Base-by-base conservation (phyloP, 805 yeast species). In the Wickerhamiella sergipiensis region DNA sequence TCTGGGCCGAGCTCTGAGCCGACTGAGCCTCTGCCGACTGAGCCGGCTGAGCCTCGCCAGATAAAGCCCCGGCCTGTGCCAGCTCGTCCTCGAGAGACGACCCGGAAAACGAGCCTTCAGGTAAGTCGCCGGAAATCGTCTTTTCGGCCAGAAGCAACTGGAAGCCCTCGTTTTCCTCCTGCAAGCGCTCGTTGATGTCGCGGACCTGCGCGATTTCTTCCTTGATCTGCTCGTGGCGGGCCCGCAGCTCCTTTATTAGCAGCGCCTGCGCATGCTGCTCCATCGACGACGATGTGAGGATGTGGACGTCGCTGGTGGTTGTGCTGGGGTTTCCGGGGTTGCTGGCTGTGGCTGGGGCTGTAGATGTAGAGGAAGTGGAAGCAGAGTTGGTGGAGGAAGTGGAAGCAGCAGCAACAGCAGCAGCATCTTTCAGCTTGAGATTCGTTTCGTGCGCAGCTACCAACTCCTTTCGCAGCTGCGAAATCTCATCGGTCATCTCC, bases 141-240 rank as follows among this genome's bases (percentile, higher is more conserved):
- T 58, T 64, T 47, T 64, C 68, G 15, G 66, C 62, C 9, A 67
- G 52, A 33, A 67, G 53, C 47, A 61, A 47, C 54, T 65, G 69
- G 52, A 64, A 60, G 36, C 55, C 54, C 48, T 66, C 67, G 53
- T 65, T 67, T 52, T 65, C 69, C 47, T 64, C 66, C 48, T 53
- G 54, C 8, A 66, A 59, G 3, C 67, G 2, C 75, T 92, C 1
- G 65, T 74, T 9, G 83, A 81, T 49, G 69, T 89, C 38, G 68
- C 85, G 43, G 72, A 73, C 42, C 62, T 76, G 43, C 67, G 86
- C 58, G 75, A 84, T 31, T 54, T 65, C 67, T n/a, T 54, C 53
- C 38, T 55, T 54, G 33, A 63, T 50, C 46, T 55, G 47, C 18
- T 56, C 60, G 38, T 58, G 63, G 42, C 61, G 56, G 15, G 53